These are phyloP conservation scores for Tulasnella sp. DNA, from an alignment of 768 basidiomycete species.

Conservation along the genomic window DNA sequence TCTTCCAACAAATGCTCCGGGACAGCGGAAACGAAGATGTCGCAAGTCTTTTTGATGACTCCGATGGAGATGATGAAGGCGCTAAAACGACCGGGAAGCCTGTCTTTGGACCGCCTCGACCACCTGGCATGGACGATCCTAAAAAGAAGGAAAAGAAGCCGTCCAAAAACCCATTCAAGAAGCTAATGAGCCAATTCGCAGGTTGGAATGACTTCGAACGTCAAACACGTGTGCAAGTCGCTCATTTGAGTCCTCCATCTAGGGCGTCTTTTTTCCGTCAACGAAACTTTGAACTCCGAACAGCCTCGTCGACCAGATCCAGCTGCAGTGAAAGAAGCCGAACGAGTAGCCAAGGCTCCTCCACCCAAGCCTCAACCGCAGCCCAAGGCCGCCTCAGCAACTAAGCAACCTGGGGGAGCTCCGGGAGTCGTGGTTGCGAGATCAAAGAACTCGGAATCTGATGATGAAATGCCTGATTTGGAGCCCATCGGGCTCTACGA, in stretches of 20 bases:
- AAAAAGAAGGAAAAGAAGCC: constrained; percentile 40
- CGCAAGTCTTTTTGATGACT: constrained; percentile 4
- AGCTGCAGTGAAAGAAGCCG: constrained; percentile 16
- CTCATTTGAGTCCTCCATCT: neutral
- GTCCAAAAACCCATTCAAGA: constrained; percentile 60
- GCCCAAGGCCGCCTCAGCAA: neutral
- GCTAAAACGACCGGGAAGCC: constrained; percentile 40
- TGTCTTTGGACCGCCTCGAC: constrained; percentile 53
- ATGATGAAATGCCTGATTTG: constrained; percentile 18
- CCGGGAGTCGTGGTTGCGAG: neutral
- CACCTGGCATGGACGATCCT: constrained; percentile 34
- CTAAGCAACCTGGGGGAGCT: neutral
- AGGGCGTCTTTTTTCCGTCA: constrained; percentile 29
- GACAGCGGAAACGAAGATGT: neutral
- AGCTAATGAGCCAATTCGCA: constrained; percentile 67
- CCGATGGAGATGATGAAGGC: constrained; percentile 10
- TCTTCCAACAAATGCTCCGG: constrained; percentile 61
- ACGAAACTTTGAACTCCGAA: constrained; percentile 25
- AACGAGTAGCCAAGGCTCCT: neutral
- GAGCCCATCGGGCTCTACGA: constrained; percentile 16
- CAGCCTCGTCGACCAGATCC: constrained; percentile 13
- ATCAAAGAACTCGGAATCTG: neutral
- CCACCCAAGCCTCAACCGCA: neutral
- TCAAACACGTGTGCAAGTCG: neutral
- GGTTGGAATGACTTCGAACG: constrained; percentile 42